Evolutionary conservation across 805 yeast genomes (phyloP).

Genomic region (Lipomyces starkeyi): DNA sequence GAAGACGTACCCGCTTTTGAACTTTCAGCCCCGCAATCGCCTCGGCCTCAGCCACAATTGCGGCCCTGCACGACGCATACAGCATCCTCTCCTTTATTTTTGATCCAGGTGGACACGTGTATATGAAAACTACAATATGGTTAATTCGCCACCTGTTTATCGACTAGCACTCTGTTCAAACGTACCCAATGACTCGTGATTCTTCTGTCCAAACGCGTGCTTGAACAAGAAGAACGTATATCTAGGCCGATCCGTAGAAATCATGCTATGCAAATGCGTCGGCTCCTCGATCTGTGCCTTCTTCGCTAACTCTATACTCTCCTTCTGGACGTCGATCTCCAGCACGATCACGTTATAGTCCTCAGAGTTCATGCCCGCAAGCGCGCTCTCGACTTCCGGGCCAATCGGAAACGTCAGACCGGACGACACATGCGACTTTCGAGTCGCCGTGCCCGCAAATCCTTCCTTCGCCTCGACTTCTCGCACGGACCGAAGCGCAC

Average conservation of each 20-base stretch:
- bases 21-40: conserved; percentile 30
- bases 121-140: conserved; percentile 58
- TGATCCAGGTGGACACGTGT: conserved; percentile 89
- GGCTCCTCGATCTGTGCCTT: conserved; percentile 41
- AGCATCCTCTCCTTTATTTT: conserved; percentile 90
- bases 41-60: conserved; percentile 43
- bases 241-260: conserved; percentile 57
- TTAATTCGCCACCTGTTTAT: background rate
- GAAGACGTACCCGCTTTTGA: conserved; percentile 37
- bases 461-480: conserved; percentile 34
- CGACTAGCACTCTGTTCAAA: background rate
- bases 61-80: conserved; percentile 74
- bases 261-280: conserved; percentile 44
- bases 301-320: conserved; percentile 53
- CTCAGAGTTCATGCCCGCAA: conserved; percentile 43
- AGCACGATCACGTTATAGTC: conserved; percentile 52
- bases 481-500: conserved; percentile 39
- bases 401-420: conserved; percentile 41
- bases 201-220: conserved; percentile 44
- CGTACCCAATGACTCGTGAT: conserved; percentile 42
- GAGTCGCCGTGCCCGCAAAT: conserved; percentile 30
- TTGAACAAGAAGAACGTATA: conserved; percentile 57
- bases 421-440: conserved; percentile 33
- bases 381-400: conserved; percentile 45
- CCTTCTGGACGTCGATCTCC: conserved; percentile 57